These are phyloP conservation scores for Leccinellum rugosiceps DNA, from an alignment of 768 basidiomycete genomes.

Conservation along the genomic window DNA sequence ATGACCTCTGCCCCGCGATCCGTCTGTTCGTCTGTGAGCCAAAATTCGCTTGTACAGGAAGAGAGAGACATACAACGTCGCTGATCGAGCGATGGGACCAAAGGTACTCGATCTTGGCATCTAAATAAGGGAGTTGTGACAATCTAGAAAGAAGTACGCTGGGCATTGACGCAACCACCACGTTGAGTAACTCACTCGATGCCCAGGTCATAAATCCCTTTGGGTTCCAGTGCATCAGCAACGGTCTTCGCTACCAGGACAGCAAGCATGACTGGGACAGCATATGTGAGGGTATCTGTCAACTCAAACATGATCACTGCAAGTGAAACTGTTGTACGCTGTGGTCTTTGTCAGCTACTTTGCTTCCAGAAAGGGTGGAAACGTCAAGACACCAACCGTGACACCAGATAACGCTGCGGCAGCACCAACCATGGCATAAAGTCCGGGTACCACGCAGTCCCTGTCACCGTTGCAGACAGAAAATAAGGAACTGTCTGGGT, in stretches of 20 bases:
- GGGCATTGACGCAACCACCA: background rate
- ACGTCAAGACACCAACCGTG: constrained; percentile 50
- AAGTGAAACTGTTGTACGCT: constrained; percentile 88
- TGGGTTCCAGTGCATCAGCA: constrained; percentile 46
- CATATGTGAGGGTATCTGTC: constrained; percentile 90
- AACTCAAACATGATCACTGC: constrained; percentile 97
- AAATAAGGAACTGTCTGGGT: constrained; percentile 64
- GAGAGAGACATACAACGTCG: constrained; percentile 64
- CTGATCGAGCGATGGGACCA: constrained; percentile 76
- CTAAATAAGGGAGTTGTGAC: constrained; percentile 87
- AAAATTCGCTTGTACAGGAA: background rate
- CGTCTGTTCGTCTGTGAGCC: constrained; percentile 42
- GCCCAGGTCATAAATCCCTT: constrained; percentile 95
- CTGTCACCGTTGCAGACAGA: constrained; percentile 57
- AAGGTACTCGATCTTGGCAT: constrained; percentile 84
- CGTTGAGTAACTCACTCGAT: constrained; percentile 55
- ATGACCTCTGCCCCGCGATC: constrained; percentile 68
- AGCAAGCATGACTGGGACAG: constrained; percentile 83
- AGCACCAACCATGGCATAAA: constrained; percentile 96
- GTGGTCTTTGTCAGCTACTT: constrained; percentile 7
- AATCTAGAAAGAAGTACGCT: constrained; percentile 40
- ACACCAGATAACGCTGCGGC: constrained; percentile 95
- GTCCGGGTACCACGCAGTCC: constrained; percentile 82
- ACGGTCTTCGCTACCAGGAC: constrained; percentile 60
- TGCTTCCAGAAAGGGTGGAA: background rate